These are phyloP conservation scores for Annulohypoxylon stygium DNA, from an alignment of 495 filamentous ascomycete genomes.

Conservation along the genomic window DNA sequence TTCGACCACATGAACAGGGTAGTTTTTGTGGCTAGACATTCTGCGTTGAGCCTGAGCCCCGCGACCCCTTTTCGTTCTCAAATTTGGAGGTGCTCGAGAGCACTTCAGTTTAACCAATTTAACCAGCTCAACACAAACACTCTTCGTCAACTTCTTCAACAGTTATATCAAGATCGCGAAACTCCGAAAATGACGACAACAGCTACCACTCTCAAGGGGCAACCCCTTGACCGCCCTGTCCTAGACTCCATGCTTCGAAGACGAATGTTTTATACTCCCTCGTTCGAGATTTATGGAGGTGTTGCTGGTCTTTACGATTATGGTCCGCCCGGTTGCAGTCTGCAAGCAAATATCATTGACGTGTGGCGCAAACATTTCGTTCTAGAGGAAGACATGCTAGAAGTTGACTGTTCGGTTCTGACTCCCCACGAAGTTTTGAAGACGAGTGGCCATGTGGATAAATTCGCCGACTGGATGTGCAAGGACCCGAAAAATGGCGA, in stretches of 20 bases:
- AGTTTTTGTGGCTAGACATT: conserved; percentile 21
- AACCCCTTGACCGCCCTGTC: conserved; percentile 82
- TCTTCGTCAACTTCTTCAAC: not conserved
- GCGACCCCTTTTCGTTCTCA: conserved; percentile 15
- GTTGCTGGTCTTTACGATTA: conserved; percentile 89
- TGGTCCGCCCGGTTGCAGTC: conserved; percentile 82
- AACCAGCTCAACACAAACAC: not conserved
- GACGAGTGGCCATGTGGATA: conserved; percentile 96
- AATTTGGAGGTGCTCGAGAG: conserved; percentile 15
- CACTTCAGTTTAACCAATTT: conserved; percentile 12
- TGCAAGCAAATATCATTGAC: conserved; percentile 89
- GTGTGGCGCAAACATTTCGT: conserved; percentile 94
- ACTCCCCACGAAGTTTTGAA: conserved; percentile 93
- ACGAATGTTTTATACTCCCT: conserved; percentile 92
- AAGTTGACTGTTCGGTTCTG: conserved; percentile 86
- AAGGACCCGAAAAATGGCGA: conserved; percentile 98
- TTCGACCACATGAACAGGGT: conserved; percentile 30
- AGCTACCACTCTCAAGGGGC: conserved; percentile 84
- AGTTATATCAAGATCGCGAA: not conserved
- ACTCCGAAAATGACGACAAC: conserved; percentile 55
- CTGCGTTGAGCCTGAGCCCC: conserved; percentile 33
- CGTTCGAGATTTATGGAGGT: conserved; percentile 94
- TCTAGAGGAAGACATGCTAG: conserved; percentile 90
- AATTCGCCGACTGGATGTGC: conserved; percentile 99
- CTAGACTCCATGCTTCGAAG: conserved; percentile 88